phyloP scores from a whole-genome alignment of 768 basidiomycete genomes.

The Tulasnella sp. region DNA sequence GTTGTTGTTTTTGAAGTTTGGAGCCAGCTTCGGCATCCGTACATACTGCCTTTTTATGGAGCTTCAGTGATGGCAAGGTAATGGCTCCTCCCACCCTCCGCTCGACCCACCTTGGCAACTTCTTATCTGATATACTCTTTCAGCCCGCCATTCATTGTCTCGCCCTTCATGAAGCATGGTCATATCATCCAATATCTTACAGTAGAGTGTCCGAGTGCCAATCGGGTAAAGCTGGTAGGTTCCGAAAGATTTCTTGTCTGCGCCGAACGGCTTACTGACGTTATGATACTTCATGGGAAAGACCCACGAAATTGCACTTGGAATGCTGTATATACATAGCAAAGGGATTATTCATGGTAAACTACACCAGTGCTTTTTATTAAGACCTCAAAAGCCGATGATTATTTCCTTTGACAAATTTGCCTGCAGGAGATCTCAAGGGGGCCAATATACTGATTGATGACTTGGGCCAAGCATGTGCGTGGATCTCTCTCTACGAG shows the following conservation, averaged over 20 bases:
- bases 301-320: neutral
- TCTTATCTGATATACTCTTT: neutral
- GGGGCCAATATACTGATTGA: neutral
- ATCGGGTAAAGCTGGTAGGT: neutral
- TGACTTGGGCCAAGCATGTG: neutral
- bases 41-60: neutral
- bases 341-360: neutral
- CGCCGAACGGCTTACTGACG: neutral
- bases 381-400: no score
- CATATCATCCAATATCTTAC: neutral
- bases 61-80: neutral
- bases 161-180: neutral
- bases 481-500: neutral
- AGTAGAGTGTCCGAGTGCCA: neutral
- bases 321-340: neutral
- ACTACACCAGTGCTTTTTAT: no score
- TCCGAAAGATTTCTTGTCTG: neutral
- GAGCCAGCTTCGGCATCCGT: neutral
- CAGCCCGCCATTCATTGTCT: neutral
- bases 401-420: no score
- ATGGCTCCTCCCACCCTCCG: neutral
- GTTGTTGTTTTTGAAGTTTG: neutral
- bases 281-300: neutral
- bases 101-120: neutral
- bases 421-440: neutral